These are phyloP conservation scores for Nicotiana noctiflora DNA, from an alignment of 257 asterid species.

Conservation along the genomic window DNA sequence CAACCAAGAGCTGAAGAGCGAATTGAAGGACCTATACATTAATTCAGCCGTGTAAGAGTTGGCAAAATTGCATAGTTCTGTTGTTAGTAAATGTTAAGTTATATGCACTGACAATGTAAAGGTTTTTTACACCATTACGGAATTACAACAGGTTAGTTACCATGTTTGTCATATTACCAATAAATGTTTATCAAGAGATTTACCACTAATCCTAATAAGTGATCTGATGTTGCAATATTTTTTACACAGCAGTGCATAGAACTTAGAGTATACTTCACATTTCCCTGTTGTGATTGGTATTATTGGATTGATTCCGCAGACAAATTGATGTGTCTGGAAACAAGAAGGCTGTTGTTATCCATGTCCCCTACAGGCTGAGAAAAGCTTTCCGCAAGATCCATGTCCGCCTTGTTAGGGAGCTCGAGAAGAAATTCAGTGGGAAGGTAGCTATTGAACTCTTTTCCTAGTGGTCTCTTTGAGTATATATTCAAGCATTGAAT, in stretches of 20 bases:
- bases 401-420: conserved; percentile 69
- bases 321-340: conserved; percentile 66
- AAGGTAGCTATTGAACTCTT: conserved; percentile 36
- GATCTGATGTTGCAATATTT: too few relatives aligned
- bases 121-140: too few relatives aligned
- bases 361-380: conserved; percentile 70
- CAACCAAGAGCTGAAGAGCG: conserved; percentile 46
- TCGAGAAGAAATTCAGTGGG: conserved; percentile 90
- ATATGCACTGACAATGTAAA: too few relatives aligned
- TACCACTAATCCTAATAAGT: too few relatives aligned
- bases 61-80: not conserved
- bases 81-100: too few relatives aligned
- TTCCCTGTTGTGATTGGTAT: not conserved
- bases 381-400: conserved; percentile 86
- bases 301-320: conserved; percentile 19
- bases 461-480: not conserved
- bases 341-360: conserved; percentile 80
- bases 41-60: conserved; percentile 48
- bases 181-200: too few relatives aligned
- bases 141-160: too few relatives aligned
- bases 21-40: conserved; percentile 51
- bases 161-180: too few relatives aligned
- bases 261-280: not conserved
- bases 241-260: too few relatives aligned
- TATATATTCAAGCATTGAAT: not conserved